Base-by-base conservation (phyloP, 108 stramenopile genomes). In the Thalassiosira profunda region DNA sequence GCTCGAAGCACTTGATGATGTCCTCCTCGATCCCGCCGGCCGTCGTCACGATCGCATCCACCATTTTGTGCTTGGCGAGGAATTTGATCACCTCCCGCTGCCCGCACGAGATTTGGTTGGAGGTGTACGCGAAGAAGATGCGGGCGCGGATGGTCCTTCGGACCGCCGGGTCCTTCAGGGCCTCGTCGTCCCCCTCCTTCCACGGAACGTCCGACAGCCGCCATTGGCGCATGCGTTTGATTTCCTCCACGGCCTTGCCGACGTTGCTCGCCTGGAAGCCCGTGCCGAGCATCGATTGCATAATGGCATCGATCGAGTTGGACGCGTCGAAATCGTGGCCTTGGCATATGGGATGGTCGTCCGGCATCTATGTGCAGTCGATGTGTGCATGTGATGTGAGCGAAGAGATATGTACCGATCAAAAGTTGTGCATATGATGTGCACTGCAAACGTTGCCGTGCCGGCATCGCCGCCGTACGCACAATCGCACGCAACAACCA, bases 11-110 rank as follows among this genome's bases (percentile, higher is more conserved):
- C 80, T 99, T 99, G 51, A 99, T 96, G 33, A 99, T 77, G 77
- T 99, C 99, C 69, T 99, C 99, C 82, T 99, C 99, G 65, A 99
- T 89, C 1, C 98, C 99, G 1, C 99, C 99, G 4, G 97, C 98
- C 8, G 99, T 99, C 23, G 98, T 99, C 5, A 98, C 96, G 51
- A 99, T 84, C 18, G 82, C 85, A 72, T 98, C 98, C 9, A 99
- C 97, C 96, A 99, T 89, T 58, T 88, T 91, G 77, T 99, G 92
- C 82, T 98, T 75, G 18, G 87, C 92, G 15, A 99, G 63, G 71
- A 94, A 99, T 10, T 82, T 78, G 36, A 99, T 88, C 14, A 97
- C 92, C 75, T 99, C 99, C n/a, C 99, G 86, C 49, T 98, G 84
- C 9, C 99, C 99, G 53, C 87, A 98, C 4, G 95, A 97, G 38